phyloP scores from a whole-genome alignment of 2,329 filamentous ascomycete genomes.

The Cylindrodendrum hubeiense region DNA sequence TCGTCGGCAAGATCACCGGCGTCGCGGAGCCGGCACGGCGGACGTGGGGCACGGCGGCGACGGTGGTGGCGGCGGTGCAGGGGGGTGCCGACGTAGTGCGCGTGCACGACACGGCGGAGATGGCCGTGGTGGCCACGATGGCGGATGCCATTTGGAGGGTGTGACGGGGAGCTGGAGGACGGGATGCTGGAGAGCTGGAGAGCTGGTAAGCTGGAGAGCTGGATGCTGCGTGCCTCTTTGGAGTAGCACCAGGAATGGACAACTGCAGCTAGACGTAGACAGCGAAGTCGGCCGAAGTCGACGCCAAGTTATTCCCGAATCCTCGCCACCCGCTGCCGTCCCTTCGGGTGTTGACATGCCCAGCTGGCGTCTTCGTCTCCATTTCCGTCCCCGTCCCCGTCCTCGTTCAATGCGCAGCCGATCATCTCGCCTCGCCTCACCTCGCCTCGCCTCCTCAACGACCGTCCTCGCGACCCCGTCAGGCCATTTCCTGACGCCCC shows the following conservation, averaged over 20 bases:
- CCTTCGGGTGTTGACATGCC: constrained; percentile 7
- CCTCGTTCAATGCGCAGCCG: neutral
- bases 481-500: constrained; percentile 4
- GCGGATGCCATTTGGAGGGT: constrained; percentile 90
- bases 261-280: constrained; percentile 7
- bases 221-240: neutral
- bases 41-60: constrained; percentile 88
- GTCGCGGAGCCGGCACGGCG: constrained; percentile 78
- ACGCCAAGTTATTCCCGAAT: neutral
- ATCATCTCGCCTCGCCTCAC: neutral
- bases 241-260: neutral
- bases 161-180: constrained; percentile 26
- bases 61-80: constrained; percentile 85
- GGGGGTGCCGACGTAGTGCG: constrained; percentile 92
- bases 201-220: neutral
- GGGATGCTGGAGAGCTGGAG: neutral
- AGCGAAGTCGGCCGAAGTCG: neutral
- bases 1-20: constrained; percentile 86
- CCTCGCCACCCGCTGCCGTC: neutral
- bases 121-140: constrained; percentile 87
- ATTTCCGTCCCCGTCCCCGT: neutral
- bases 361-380: neutral
- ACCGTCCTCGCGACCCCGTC: constrained; percentile 2
- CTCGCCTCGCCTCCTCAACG: neutral
- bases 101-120: constrained; percentile 91